These are phyloP conservation scores for Fraxinus pennsylvanica DNA, from an alignment of 257 asterid genomes.

Conservation along the genomic window DNA sequence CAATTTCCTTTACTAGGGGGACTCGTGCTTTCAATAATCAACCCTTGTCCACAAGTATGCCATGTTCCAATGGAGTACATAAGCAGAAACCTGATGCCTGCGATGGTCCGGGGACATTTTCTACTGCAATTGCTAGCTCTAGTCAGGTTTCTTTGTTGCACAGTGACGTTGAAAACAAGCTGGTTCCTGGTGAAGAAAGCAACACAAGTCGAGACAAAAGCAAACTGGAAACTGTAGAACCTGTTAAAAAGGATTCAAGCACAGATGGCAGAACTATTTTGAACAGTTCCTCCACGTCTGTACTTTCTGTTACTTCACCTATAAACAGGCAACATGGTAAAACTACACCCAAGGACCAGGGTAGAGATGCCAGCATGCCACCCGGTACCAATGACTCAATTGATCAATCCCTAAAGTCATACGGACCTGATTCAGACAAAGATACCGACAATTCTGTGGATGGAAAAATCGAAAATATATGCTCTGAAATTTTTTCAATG, in stretches of 20 bases:
- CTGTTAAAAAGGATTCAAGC: constrained; percentile 32
- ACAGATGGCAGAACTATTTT: constrained; percentile 39
- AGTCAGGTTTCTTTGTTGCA: constrained; percentile 44
- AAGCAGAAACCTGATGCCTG: constrained; percentile 43
- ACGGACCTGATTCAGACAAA: constrained; percentile 38
- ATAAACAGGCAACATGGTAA: constrained; percentile 35
- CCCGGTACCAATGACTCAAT: constrained; percentile 30
- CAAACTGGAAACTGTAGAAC: constrained; percentile 33
- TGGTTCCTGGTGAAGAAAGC: constrained; percentile 40
- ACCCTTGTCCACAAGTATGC: constrained; percentile 40
- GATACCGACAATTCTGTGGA: constrained; percentile 34
- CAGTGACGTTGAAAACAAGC: constrained; percentile 49
- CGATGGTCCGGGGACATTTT: constrained; percentile 42
- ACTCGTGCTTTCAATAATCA: constrained; percentile 61
- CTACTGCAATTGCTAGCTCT: constrained; percentile 52
- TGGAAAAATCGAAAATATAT: constrained; percentile 37
- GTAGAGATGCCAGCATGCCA: constrained; percentile 22
- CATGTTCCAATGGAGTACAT: constrained; percentile 43
- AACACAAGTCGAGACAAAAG: constrained; percentile 36
- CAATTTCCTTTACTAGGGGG: constrained; percentile 61
- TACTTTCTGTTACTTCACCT: constrained; percentile 30
- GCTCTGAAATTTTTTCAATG: constrained; percentile 55
- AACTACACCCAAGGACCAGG: constrained; percentile 38
- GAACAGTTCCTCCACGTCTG: constrained; percentile 35
- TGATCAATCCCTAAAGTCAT: constrained; percentile 39